Base-by-base conservation (phyloP, 495 filamentous ascomycete species). In the Podospora pseudocomata region DNA sequence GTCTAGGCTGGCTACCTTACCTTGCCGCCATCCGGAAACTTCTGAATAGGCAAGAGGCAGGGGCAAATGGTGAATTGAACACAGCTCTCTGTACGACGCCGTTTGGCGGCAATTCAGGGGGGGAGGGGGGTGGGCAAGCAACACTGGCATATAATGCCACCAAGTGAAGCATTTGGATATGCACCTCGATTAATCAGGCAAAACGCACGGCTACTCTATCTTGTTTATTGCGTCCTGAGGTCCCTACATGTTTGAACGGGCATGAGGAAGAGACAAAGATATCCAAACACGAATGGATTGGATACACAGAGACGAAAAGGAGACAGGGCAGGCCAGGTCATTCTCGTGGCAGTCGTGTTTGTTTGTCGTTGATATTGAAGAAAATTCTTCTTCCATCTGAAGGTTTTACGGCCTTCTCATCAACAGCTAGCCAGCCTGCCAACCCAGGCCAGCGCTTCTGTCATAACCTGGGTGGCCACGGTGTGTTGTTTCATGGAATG, bases 181-280 rank as follows among this genome's bases (percentile, higher is more conserved):
- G 39, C 39, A 49, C 39, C 39, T 49, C 39, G 39, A 49, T 49
- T 49, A 49, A 49, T 49, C 39, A 49, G 39, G 39, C 39, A 49
- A 58, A 26, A 58, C 55, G 55, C 55, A 58, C n/a, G 55, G n/a
- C 55, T 58, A 26, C n/a, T 58, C 55, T 58, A 58, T 58, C 55
- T 58, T 49, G 39, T 49, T 49, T 49, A 49, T 49, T 49, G 39
- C 39, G 39, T 49, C 39, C 39, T 49, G 39, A 49, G 39, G 39
- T 49, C 15, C 39, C 9, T 49, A 49, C 39, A 49, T 49, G 39
- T 49, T 49, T 49, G 39, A 13, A 49, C 39, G 39, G 39, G 13
- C 39, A 49, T 49, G 39, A 49, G 39, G 39, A 49, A 49, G 9
- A 49, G 7, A 49, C 39, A 49, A 49, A 49, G 39, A 49, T 32